Base-by-base conservation (phyloP, 2,329 filamentous ascomycete species). In the Trichoderma breve region DNA sequence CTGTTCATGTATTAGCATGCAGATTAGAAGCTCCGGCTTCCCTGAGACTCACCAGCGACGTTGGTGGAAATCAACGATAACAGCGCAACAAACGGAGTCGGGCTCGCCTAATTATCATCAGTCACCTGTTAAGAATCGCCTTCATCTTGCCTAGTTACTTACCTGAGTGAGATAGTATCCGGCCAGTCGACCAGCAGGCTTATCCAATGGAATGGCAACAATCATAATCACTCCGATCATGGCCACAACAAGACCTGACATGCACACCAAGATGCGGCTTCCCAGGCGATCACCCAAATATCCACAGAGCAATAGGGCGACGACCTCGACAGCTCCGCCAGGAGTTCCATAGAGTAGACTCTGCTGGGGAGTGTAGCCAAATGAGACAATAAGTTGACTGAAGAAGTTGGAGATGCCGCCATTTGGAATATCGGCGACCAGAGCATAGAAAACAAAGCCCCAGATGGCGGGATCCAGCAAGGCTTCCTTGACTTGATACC, bases 261-360 rank as follows among this genome's bases (percentile, higher is more conserved):
- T 68, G 14, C 55, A 71, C 28, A 72, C 74, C 18, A 76, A 57
- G 53, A 75, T 61, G 6, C 70, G 36, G 51, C 58, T 65, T 47
- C 70, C 73, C 57, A 72, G 64, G 34, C 73, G 24, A 34, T 74
- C 73, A 14, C 73, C 73, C 21, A 70, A 24, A 12, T 64, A 75
- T 47, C 86, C 88, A 72, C 84, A 88, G 3, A 83, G 76, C 15
- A 92, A 79, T 11, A 92, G 80, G 0, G 86, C 82, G 32, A 91
- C 81, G 26, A 92, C 83, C 80, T 92, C 89, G 39, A 92, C 85
- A 0, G 87, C 90, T 5, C 91, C 91, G 9, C 88, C 89, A 0
- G 91, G 91, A 0, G 86, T 88, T 55, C 90, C 90, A 73, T 91
- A 88, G 1, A 93, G 84, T 2, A 93, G 82, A 4, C 88, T 90